Conservation (phyloP, 345 rosid genomes). For the Cardamine chenopodiifolia region DNA sequence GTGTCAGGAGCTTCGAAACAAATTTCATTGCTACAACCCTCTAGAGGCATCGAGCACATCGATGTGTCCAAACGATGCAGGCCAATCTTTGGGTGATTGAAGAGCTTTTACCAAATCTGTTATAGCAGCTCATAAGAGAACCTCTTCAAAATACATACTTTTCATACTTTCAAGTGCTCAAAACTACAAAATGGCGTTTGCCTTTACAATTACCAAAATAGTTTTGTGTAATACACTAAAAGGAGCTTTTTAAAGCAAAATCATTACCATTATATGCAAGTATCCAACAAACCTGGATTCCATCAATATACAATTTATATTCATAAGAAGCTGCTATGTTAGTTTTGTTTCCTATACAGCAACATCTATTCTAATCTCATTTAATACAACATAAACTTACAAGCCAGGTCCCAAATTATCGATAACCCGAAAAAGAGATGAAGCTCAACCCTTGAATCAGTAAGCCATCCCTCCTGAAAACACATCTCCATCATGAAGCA, state of each 20-base stretch:
- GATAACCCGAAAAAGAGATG: neutral
- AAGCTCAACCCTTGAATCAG: constrained; percentile 38
- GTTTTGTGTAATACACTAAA: no score
- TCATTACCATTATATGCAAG: neutral
- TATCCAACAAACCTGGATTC: neutral
- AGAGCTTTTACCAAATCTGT: no score
- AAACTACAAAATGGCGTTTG: no score
- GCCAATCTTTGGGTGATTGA: no score
- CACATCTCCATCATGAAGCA: constrained; percentile 83
- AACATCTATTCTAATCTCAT: constrained; percentile 8
- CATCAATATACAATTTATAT: neutral
- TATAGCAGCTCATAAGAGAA: no score
- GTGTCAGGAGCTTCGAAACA: no score
- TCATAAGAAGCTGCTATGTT: neutral
- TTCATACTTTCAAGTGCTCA: neutral
- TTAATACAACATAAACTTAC: constrained; percentile 18
- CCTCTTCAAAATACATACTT: neutral
- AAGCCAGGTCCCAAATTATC: no score
- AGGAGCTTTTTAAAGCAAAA: neutral
- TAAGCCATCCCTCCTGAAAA: constrained; percentile 89
- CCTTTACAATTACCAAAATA: no score
- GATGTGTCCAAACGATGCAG: no score
- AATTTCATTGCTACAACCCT: no score
- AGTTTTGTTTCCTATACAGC: constrained; percentile 10
- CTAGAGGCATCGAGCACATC: no score